Evolutionary conservation across 2,329 filamentous ascomycete species (phyloP), one percentile per base, ranked within the genome.

Genomic region (Escovopsis sp.): DNA sequence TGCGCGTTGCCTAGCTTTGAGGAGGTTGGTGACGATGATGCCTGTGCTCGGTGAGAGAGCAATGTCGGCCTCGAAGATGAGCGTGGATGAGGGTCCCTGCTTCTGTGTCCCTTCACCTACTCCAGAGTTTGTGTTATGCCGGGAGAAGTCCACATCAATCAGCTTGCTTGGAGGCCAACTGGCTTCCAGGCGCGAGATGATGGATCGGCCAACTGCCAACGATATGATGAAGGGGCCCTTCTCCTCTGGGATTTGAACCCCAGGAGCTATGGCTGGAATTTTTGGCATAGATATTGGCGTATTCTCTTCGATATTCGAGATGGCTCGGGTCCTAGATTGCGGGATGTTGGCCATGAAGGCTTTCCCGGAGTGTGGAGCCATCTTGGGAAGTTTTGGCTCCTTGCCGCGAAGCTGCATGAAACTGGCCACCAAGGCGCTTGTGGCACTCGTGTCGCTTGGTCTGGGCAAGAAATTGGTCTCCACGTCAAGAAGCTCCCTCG

Each of bases 1-100:
- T 3, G 80, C 67, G 39, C 70, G 74, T 53, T 94, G 88, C 36
- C 79, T 81, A 26, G 82, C 68, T 49, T 80, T 77, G 47, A 88
- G 75, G 5, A 88, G 63, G 0, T 75, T 83, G 1, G 84, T 84
- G 18, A 83, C 54, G 1, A 94, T 58, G 3, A 94, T 62, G 0
- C 83, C 86, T 0, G 73, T 76, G 0, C 66, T 68, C 0, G 84
- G 77, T 0, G 84, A 84, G 5, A 88, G 52, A 1, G 82, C 72
- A 3, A 94, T 59, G 51, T 94, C 87, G 3, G 84, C 80, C 56
- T 86, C 82, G 6, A 65, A 61, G 1, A 61, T 60, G 1, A 72
- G 57, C 0, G 61, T 48, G 0, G 65, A 68, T 4, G 52, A 45
- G 3, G 61, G 26, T 49, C 46, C 23, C 58, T 4, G 39, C 26